Conservation (phyloP, 257 asterid species). For the Nicotiana obtusifolia region DNA sequence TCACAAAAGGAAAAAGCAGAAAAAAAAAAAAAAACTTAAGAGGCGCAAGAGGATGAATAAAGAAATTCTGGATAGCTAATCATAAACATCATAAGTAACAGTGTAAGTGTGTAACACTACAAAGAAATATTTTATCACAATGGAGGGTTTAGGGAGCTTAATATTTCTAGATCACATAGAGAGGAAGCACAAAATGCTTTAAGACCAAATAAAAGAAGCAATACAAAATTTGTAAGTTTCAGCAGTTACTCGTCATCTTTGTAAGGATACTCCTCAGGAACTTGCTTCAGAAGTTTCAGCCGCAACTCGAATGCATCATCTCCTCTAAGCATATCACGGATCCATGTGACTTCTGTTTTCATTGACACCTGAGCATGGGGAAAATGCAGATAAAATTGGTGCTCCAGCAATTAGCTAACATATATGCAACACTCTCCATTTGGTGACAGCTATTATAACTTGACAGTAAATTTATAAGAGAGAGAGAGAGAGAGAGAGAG, state of each 20-base stretch:
- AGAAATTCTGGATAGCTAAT: neutral
- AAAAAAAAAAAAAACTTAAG: neutral
- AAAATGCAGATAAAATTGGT: neutral
- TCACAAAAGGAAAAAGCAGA: too few species aligned
- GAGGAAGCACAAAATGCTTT: neutral
- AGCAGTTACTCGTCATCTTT: slow-evolving; percentile 79
- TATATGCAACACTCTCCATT: neutral
- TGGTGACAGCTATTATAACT: neutral
- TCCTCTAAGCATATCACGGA: slow-evolving; percentile 95
- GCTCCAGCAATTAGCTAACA: neutral
- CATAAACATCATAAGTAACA: neutral
- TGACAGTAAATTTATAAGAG: neutral
- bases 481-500: neutral
- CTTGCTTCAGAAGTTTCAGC: slow-evolving; percentile 89
- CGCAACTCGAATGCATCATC: slow-evolving; percentile 94
- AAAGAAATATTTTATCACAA: neutral
- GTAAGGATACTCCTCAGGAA: slow-evolving; percentile 97
- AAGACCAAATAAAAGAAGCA: neutral
- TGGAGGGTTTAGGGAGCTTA: neutral
- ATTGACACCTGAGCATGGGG: slow-evolving; percentile 60
- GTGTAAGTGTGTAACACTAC: neutral
- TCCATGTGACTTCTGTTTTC: slow-evolving; percentile 96
- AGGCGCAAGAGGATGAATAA: neutral
- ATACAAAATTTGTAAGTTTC: neutral
- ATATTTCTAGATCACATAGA: neutral